Evolutionary conservation across 371 early-diverging fungal genomes (phyloP), one percentile per base, ranked within the genome.

Genomic region (Enteropsectra breve): DNA sequence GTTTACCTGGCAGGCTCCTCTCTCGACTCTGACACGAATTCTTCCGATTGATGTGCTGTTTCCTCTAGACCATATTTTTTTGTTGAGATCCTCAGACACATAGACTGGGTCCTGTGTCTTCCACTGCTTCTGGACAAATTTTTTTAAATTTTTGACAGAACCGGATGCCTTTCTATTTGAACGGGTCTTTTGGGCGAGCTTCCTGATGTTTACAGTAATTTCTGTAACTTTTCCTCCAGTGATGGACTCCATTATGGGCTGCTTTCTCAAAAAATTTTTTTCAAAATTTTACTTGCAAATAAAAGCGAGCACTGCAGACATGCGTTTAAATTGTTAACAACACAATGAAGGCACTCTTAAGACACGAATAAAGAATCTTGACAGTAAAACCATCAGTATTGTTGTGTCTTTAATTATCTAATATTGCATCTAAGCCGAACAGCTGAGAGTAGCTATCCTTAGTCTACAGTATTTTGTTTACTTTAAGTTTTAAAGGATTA

Each of bases 71-170:
- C 70, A 70, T 21, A 73, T 69, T 24, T 70, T 60, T 34, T 70
- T 73, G 66, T 73, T 73, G 4, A 73, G 60, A 34, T 66, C 67
- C 32, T 53, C 40, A 18, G 54, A 48, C 26, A 73, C 63, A 26
- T 69, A 62, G 2, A 73, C 70, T 18, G 70, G 54, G 24, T 53
- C 8, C 1, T 64, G 37, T 32, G 69, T 69, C 1, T 46, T 57
- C 45, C 43, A 66, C 50, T 73, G 66, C 36, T 70, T 73, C 54
- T 55, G 8, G 6, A 73, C 66, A 40, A 57, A 52, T 36, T 40
- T 68, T 38, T 64, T 73, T 48, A 73, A 56, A 26, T 64, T 66
- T 56, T 66, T 69, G 0, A 73, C 69, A 40, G 70, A 56, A 26
- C 59, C 61, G 50, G 63, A 47, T 33, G 74, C 74, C 59, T 66